Evolutionary conservation across 345 rosid genomes (phyloP), one percentile per base, ranked within the genome.

Genomic region (Salix viminalis): DNA sequence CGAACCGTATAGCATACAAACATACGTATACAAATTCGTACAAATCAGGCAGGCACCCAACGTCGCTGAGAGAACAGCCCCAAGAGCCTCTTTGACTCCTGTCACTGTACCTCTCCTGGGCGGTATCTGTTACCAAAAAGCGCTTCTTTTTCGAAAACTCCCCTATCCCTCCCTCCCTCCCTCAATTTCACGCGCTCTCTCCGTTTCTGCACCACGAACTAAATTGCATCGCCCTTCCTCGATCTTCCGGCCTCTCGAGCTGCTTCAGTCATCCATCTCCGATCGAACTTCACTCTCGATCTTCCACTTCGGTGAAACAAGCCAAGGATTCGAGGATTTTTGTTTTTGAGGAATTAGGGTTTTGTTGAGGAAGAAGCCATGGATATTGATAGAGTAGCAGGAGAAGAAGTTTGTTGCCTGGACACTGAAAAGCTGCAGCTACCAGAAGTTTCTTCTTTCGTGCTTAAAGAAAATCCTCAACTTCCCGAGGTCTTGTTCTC

Each of bases 381-480:
- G 83, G 83, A 76, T 56, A 72, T 80, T 80, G 83, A 80, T 30
- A 42, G 19, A 26, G 70, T 60, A 23, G 69, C 12, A 34, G 69
- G 41, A n/a, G 85, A 71, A 23, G 91, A 81, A 75, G 83, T 42
- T 82, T 70, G 83, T 81, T 77, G 62, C 67, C 79, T 90, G 86
- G 91, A 88, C 78, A 79, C 92, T 21, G 94, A 88, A 76, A 79
- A 91, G 39, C 83, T 94, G 87, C 91, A 92, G 88, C 91, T 90
- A 61, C 91, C 88, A 2, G 92, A 89, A 75, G 82, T 88, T 21
- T 89, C 97, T 80, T 87, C 93, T 10, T 72, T 75, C 46, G 86
- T 84, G 66, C 86, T 90, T 36, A 90, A 88, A 81, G 64, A 86
- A 11, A 85, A 81, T 62, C 83, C 87, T 76, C 85, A 85, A 65